Evolutionary conservation across 805 yeast species (phyloP), one percentile per base, ranked within the genome.

Genomic region (Nadsonia fulvescens): DNA sequence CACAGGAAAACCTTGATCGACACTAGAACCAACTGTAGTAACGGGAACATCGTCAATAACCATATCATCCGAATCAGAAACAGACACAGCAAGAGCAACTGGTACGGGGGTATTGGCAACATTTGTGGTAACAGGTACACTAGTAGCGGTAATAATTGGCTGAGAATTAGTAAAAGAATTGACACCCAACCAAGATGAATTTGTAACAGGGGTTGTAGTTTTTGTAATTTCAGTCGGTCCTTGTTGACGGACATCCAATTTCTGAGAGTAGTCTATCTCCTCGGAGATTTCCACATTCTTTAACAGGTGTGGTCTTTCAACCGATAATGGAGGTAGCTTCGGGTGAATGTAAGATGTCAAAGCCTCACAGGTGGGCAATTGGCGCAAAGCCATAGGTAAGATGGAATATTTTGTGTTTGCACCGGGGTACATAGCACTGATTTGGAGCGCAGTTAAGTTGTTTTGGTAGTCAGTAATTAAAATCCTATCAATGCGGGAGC

Each of bases 381-480:
- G 40, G 2, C 56, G 50, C 8, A 66, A 47, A 2, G 75, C 72
- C 31, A 83, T 66, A 6, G 94, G 93, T 33, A 77, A 54, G 15
- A 77, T 56, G 8, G 81, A 70, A 21, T 63, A 61, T 20, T 63
- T 59, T 27, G 70, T 72, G 20, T 55, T 54, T 18, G 43, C 46
- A 4, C 75, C 78, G 2, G 93, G 93, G 42, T 62, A 67, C 20
- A 78, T 38, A 3, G 78, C 64, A n/a, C 76, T 49, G 3, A 60
- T 46, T 25, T 68, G 58, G 18, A 78, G 56, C 38, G 25, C 35
- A 12, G 9, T 49, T 12, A 41, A 30, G 19, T 40, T 11, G 10
- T 44, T 33, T 26, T 44, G 24, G 29, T 50, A 48, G 17, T 39
- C 36, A 23, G 58, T 43, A 31, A 49, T 43, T 52, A 66, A 15